Evolutionary conservation across 495 filamentous ascomycete genomes (phyloP), one percentile per base, ranked within the genome.

Genomic region (Physcia stellaris): DNA sequence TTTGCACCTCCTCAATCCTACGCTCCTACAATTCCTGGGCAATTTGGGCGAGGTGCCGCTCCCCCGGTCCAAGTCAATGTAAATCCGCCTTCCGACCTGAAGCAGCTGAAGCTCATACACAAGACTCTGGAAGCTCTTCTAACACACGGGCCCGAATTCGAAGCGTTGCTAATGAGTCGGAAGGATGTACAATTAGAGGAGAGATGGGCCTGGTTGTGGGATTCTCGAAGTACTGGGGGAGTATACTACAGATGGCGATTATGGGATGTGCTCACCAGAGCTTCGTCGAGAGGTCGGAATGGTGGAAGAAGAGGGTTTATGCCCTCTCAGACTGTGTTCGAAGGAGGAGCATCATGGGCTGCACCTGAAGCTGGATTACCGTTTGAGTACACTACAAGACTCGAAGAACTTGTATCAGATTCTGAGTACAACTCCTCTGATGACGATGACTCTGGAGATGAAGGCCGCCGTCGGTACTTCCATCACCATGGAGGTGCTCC

Each of bases 181-280:
- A 76, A 75, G 1, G 74, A 80, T 26, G 80, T 95, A 2, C 83
- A 88, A 45, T 65, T 59, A 18, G 81, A 94, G 26, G 80, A 88
- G 47, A 86, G 79, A 52, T 99, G 86, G 77, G 81, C 85, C 1
- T 99, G 85, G 82, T 57, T 99, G 3, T 99, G 81, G 79, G 82
- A 99, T 57, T 66, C 88, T 20, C 68, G 84, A 34, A 85, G 82
- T 47, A 58, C 75, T 35, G 79, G 77, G 5, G 83, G 81, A 5
- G 70, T 87, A 4, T 95, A 82, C 62, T 95, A 94, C 57, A 75
- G 87, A 12, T 95, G 84, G 82, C 79, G 83, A 35, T 50, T 95
- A 37, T 95, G 84, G 86, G 74, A 86, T 45, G 67, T 86, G 20
- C 63, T 86, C 24, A 86, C 83, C 2, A 43, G 53, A 20, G 36